phyloP scores from a whole-genome alignment of 805 yeast genomes.

The Saturnispora quitensis region DNA sequence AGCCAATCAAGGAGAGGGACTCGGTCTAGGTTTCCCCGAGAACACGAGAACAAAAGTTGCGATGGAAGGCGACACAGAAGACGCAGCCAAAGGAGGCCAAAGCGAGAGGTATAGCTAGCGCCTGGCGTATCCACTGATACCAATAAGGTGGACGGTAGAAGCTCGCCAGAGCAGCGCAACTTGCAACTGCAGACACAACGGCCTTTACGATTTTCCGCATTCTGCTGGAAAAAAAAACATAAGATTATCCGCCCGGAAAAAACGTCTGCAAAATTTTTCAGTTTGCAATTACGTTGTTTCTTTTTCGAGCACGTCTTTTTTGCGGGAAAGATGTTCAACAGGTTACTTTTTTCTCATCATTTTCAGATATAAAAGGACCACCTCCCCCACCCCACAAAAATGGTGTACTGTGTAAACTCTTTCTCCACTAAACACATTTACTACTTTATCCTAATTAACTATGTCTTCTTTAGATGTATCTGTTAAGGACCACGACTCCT shows the following conservation, averaged over 20 bases:
- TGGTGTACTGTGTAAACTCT: background rate
- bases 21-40: background rate
- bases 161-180: background rate
- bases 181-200: background rate
- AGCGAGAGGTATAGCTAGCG: too few species aligned
- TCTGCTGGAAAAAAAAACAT: background rate
- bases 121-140: background rate
- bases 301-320: background rate
- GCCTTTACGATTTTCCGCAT: background rate
- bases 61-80: too few species aligned
- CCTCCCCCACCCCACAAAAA: slow-evolving; percentile 1
- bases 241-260: slow-evolving; percentile 1
- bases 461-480: slow-evolving; percentile 7
- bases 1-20: background rate
- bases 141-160: background rate
- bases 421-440: background rate
- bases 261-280: background rate
- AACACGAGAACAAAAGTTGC: background rate
- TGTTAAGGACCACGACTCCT: slow-evolving; percentile 3
- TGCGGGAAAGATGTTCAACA: slow-evolving; percentile 1
- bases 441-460: background rate
- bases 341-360: background rate
- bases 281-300: background rate
- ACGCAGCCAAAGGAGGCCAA: background rate
- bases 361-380: background rate